Conservation (phyloP, 1,139 yeast genomes). For the Pneumocystis murina region DNA sequence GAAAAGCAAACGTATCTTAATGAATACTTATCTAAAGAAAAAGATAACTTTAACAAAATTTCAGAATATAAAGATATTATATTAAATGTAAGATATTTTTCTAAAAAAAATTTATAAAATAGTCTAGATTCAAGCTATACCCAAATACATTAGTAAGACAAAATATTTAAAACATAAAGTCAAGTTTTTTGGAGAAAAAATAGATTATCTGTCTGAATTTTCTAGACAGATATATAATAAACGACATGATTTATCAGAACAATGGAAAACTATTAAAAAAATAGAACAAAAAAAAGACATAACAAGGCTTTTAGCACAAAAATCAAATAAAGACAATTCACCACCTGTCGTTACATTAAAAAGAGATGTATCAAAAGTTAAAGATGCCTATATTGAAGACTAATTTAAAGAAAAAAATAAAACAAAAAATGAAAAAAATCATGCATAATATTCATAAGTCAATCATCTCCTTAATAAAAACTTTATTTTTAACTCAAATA, state of each 20-base stretch:
- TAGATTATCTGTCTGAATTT: not conserved
- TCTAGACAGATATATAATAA: not conserved
- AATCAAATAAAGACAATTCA: not conserved
- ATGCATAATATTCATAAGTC: too few species aligned
- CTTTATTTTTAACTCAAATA: too few species aligned
- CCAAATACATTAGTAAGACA: not conserved
- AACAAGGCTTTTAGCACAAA: not conserved
- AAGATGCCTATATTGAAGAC: not conserved
- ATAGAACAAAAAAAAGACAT: not conserved
- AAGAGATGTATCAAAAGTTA: not conserved
- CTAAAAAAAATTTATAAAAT: not conserved
- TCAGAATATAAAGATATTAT: not conserved
- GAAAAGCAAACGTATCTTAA: not conserved
- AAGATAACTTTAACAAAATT: not conserved
- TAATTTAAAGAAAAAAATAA: not conserved
- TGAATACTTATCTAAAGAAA: not conserved
- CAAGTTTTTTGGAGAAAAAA: not conserved
- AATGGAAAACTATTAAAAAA: not conserved
- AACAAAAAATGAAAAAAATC: too few species aligned
- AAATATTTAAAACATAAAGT: not conserved
- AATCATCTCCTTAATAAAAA: too few species aligned
- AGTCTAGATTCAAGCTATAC: not conserved
- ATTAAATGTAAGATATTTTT: not conserved
- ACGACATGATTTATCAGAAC: not conserved
- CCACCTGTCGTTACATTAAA: not conserved